A percentile compares a stretch with the other conserved stretches of the same genome.
These are phyloP conservation scores for Saitozyma podzolica DNA, from an alignment of 768 basidiomycete species.

Conservation along the genomic window DNA sequence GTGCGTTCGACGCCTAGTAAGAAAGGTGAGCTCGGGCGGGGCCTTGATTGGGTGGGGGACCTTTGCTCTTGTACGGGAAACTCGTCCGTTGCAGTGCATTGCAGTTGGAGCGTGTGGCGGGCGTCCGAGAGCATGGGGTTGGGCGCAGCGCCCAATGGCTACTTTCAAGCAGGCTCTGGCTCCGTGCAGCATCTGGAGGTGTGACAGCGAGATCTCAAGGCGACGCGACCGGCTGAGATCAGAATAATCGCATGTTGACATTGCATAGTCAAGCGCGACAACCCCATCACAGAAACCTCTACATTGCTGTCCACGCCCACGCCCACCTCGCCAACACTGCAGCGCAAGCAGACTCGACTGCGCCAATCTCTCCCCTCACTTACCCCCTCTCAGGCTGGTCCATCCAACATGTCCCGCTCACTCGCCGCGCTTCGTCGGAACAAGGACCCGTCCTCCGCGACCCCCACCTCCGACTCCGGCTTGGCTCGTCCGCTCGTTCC, in stretches of 20 bases:
- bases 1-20: slow-evolving; percentile 43
- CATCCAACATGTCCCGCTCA: slow-evolving; percentile 8
- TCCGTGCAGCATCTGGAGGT: too few species aligned
- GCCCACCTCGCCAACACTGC: too few species aligned
- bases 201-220: too few species aligned
- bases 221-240: background rate
- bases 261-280: background rate
- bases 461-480: background rate
- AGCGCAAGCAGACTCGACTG: background rate
- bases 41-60: too few species aligned
- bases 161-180: too few species aligned
- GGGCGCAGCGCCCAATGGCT: too few species aligned
- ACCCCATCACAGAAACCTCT: background rate
- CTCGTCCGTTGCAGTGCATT: background rate
- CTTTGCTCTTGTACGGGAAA: background rate
- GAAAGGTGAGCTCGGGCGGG: slow-evolving; percentile 20
- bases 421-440: slow-evolving; percentile 10
- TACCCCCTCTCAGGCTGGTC: slow-evolving; percentile 4
- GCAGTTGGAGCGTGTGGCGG: background rate
- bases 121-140: too few species aligned
- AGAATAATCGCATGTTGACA: background rate
- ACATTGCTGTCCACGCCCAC: too few species aligned
- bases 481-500: background rate
- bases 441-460: background rate
- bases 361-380: slow-evolving; percentile 1